Evolutionary conservation across 140 eudicot species (phyloP), one percentile per base, ranked within the genome.

Genomic region (Cichorium intybus): DNA sequence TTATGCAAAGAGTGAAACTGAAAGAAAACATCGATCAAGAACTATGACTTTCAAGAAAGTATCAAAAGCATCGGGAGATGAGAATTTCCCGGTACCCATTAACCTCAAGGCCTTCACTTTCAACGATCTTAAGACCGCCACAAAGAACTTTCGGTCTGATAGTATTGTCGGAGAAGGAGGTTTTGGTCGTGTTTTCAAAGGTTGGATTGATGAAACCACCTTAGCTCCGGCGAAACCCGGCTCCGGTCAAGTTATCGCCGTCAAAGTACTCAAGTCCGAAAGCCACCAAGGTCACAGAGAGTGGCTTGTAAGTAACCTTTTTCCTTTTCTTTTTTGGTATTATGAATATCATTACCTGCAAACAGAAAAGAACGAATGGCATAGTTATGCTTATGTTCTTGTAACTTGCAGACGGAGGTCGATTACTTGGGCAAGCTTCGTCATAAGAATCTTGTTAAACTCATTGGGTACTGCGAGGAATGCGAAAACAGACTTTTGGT

Each of bases 81-180:
- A 66, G 45, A 27, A 41, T 21, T 71, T 74, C 7, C 27, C 26
- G 7, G 24, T 66, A 18, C 55, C 80, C 9, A 79, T 56, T 56
- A 72, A 55, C 51, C 79, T 88, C 24, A 88, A 83, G 76, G 55
- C 83, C 54, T 88, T 88, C 65, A 69, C 78, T 21, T 75, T 80
- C 84, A 79, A 75, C 54, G 96, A 88, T 60, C 84, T 88, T 5
- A 88, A 82, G 56, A 69, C 77, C 17, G 90, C 90, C 21, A 73
- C 90, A 12, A 88, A 73, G 67, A 85, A 85, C 47, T 88, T 88
- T 70, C 87, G 85, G 14, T 29, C 80, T 3, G 96, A 88, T 56
- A 78, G 81, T 66, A 77, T 88, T 54, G 78, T 88, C 56, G 96
- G 94, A 10, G 96, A 88, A 80, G 96, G 96, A 7, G 95, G 96